Conservation (phyloP, 371 early-diverging fungal genomes). For the Chytridium lagenaria region DNA sequence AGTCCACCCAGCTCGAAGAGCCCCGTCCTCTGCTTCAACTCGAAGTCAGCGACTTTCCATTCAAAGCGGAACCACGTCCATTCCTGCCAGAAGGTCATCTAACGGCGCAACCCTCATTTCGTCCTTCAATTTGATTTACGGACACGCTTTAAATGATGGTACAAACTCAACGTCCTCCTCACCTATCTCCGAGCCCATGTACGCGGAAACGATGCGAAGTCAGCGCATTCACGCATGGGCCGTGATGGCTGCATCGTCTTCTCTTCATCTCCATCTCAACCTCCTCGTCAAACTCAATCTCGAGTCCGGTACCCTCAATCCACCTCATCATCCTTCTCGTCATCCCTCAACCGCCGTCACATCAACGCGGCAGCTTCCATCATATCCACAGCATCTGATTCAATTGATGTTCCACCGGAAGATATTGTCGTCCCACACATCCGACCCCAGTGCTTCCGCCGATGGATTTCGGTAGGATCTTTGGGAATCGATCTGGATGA, state of each 20-base stretch:
- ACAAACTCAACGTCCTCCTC: not conserved
- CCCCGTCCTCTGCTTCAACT: not conserved
- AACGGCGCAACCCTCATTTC: conserved; percentile 16
- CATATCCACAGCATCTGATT: not conserved
- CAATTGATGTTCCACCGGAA: too few relatives aligned
- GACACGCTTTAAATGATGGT: not conserved
- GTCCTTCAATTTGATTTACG: conserved; percentile 12
- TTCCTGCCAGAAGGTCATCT: not conserved
- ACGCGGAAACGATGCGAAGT: not conserved
- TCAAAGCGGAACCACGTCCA: not conserved
- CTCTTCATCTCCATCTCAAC: not conserved
- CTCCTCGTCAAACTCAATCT: not conserved
- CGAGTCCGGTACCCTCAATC: too few relatives aligned
- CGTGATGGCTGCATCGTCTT: not conserved
- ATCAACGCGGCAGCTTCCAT: not conserved
- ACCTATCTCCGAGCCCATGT: not conserved
- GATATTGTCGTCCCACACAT: too few relatives aligned
- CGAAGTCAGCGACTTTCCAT: not conserved
- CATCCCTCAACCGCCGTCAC: too few relatives aligned
- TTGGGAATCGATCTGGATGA: not conserved
- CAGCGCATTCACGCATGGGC: not conserved
- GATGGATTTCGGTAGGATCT: not conserved
- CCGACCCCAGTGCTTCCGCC: conserved; percentile 4
- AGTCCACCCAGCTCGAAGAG: not conserved
- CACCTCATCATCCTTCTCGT: too few relatives aligned